Base-by-base conservation (phyloP, 169 alveolate genomes). In the Sarcocystis neurona region DNA sequence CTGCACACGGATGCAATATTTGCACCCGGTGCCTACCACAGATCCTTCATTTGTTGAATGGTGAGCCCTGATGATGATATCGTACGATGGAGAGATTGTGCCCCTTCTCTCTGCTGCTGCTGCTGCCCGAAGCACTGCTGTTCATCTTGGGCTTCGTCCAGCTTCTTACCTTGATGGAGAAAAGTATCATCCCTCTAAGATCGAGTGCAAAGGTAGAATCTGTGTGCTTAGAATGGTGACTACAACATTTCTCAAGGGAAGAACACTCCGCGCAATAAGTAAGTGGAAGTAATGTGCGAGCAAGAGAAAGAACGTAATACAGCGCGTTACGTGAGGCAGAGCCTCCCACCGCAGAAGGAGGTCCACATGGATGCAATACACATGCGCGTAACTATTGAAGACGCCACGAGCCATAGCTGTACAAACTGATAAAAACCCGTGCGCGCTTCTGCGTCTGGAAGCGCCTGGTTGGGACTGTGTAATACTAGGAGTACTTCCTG, bases 311-410 rank as follows among this genome's bases (percentile, higher is more conserved):
- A 72, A 37, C 56, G 34, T 72, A 39, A 72, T 39, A 32, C 82
- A 72, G 82, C 82, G 82, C 34, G 34, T 72, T 0, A 72, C 82
- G 53, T 72, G 82, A 2, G 82, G 56, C 5, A 72, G 82, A 20
- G 41, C 82, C 18, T 43, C 58, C 34, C 41, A 39, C 58, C 58
- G 20, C 18, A 20, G 41, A 6, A 72, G 82, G 39, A 72, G 46
- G 32, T 72, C 82, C 39, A 72, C 20, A 56, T 72, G 82, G 53
- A 5, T 39, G 53, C 41, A 56, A 39, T 72, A 72, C 20, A 72
- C 41, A 37, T 72, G 82, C 12, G 82, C 82, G 82, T 72, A 72
- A 39, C 82, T 39, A 34, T 53, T 48, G 53, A 72, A 72, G 58
- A 72, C 39, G 20, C 82, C 34, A 32, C 82, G 82, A 27, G 56